Conservation (phyloP, 352 stramenopile genomes). For the Pythium brassicae region DNA sequence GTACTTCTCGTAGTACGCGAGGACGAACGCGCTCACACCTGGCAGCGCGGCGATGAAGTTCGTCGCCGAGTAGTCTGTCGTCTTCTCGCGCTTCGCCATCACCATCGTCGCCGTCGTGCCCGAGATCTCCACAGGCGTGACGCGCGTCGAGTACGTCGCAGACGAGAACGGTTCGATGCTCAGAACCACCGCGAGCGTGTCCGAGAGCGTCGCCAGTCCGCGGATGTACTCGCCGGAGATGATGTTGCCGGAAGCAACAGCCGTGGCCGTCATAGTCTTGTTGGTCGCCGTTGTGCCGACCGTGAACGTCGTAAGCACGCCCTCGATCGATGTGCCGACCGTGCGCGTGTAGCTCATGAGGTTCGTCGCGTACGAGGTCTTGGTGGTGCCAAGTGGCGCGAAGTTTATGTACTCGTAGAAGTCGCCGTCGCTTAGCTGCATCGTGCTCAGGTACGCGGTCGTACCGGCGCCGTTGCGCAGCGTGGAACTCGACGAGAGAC, state of each 20-base stretch:
- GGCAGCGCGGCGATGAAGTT: slow-evolving; percentile 39
- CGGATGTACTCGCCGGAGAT: slow-evolving; percentile 24
- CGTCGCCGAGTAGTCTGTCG: slow-evolving; percentile 22
- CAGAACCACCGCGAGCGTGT: slow-evolving; percentile 37
- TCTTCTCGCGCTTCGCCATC: slow-evolving; percentile 14
- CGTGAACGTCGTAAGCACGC: slow-evolving; percentile 47
- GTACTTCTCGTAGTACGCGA: slow-evolving; percentile 45
- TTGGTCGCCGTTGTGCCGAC: slow-evolving; percentile 13
- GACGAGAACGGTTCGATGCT: slow-evolving; percentile 9
- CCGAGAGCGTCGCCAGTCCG: slow-evolving; percentile 53
- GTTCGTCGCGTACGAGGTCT: slow-evolving; percentile 33
- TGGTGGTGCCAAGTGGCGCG: slow-evolving; percentile 35
- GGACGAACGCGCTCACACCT: slow-evolving; percentile 27
- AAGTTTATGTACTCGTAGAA: slow-evolving; percentile 45
- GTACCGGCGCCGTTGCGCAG: slow-evolving; percentile 60
- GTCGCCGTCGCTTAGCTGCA: slow-evolving; percentile 18
- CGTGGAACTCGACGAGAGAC: slow-evolving; percentile 23
- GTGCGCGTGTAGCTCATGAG: slow-evolving; percentile 42
- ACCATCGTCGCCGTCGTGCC: slow-evolving; percentile 15
- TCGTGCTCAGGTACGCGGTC: slow-evolving; percentile 51
- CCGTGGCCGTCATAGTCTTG: slow-evolving; percentile 28
- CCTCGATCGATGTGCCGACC: slow-evolving; percentile 20
- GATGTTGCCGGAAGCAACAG: slow-evolving; percentile 18
- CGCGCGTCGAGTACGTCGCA: slow-evolving; percentile 14
- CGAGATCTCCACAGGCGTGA: slow-evolving; percentile 30